Evolutionary conservation across 768 basidiomycete genomes (phyloP).

Genomic region (Scleroderma bovista): DNA sequence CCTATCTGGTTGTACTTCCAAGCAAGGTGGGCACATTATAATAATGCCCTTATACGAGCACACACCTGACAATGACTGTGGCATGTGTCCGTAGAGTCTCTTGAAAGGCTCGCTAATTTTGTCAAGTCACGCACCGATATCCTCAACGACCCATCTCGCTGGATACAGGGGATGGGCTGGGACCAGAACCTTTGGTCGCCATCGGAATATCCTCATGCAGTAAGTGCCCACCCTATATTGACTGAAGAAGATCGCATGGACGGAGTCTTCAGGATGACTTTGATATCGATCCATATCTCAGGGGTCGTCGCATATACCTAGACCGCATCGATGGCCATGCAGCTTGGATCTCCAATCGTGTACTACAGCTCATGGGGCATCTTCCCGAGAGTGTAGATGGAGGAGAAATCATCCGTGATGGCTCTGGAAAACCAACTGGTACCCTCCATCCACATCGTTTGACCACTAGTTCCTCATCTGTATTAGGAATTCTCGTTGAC

Average conservation of each 20-base stretch:
- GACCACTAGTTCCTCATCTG: neutral
- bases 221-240: slow-evolving; percentile 27
- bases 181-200: slow-evolving; percentile 80
- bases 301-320: slow-evolving; percentile 66
- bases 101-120: slow-evolving; percentile 54
- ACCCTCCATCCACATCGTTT: neutral
- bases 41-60: too few species aligned
- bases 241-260: neutral
- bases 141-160: slow-evolving; percentile 44
- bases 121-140: slow-evolving; percentile 55
- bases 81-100: slow-evolving; percentile 48
- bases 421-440: slow-evolving; percentile 65
- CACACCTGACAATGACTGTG: too few species aligned
- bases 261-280: slow-evolving; percentile 55
- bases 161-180: slow-evolving; percentile 91
- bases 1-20: slow-evolving; percentile 51
- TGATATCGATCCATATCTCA: slow-evolving; percentile 60
- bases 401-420: slow-evolving; percentile 66
- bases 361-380: slow-evolving; percentile 56
- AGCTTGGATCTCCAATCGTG: slow-evolving; percentile 74
- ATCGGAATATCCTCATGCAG: slow-evolving; percentile 66
- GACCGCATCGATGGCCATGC: slow-evolving; percentile 81
- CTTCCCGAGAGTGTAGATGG: slow-evolving; percentile 65
- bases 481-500: slow-evolving; percentile 71
- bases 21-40: slow-evolving; percentile 41